Percentiles rank a stretch among this genome's conserved stretches.
These are phyloP conservation scores for Ustilago loliicola DNA, from an alignment of 1,284 basidiomycete genomes.

Conservation along the genomic window DNA sequence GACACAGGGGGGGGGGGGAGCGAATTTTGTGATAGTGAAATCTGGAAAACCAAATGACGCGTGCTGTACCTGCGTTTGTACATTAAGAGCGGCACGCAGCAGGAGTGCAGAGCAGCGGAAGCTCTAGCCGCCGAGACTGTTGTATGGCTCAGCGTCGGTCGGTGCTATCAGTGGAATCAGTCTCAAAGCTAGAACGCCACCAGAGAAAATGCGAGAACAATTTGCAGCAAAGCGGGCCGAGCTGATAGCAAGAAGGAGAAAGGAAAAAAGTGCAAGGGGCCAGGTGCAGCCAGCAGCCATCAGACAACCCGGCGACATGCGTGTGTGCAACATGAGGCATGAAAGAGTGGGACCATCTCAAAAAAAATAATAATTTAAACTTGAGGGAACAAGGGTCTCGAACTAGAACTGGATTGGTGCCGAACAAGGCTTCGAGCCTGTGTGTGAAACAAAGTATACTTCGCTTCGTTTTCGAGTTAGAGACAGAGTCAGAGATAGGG, in stretches of 20 bases:
- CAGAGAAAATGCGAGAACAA: background rate
- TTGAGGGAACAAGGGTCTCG: constrained; percentile 6
- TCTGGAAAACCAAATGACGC: too few relatives aligned
- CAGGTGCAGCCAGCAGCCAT: constrained; percentile 17
- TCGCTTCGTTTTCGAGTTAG: background rate
- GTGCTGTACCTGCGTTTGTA: background rate
- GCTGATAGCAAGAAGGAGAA: background rate
- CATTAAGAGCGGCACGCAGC: constrained; percentile 1
- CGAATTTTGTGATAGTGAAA: too few relatives aligned
- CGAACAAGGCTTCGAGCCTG: constrained; percentile 9
- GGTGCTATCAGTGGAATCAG: background rate
- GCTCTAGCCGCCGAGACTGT: background rate
- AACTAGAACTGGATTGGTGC: background rate
- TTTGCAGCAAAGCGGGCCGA: background rate
- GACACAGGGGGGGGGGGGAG: too few relatives aligned
- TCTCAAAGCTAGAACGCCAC: constrained; percentile 12
- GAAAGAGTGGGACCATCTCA: background rate
- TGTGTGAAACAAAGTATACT: constrained; percentile 5
- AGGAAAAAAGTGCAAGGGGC: constrained; percentile 7
- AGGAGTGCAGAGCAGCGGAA: background rate
- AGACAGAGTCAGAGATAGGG: background rate
- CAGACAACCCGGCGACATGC: constrained; percentile 6
- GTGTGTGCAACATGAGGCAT: constrained; percentile 9
- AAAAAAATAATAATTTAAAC: constrained; percentile 1
- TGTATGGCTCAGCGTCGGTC: background rate